Evolutionary conservation across 805 yeast species (phyloP), one percentile per base, ranked within the genome.

Genomic region (Candida khao-thaluensis): DNA sequence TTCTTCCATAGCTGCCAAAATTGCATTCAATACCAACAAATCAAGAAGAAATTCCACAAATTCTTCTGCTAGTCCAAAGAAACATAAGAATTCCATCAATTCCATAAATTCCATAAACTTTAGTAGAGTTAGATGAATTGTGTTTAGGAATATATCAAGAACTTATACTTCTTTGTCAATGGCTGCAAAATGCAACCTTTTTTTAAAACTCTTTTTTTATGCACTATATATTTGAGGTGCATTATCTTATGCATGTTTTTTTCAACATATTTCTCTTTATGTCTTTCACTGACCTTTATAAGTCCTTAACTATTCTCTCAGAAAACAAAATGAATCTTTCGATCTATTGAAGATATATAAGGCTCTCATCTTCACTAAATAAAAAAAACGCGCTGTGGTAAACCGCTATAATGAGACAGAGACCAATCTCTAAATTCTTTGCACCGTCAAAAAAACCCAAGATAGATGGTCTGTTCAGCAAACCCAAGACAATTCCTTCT

Each of bases 1-100:
- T 3, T 52, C 56, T 2, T 53, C 64, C 3, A 50, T 57, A 12
- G 62, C 62, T n/a, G 59, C 59, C 6, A 54, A 53, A 41, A 36
- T 52, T 5, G 62, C 61, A 12, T 54, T 53, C 41, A 51, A 44
- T 38, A 50, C 55, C 38, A 35, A 52, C 2, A 54, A 61, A 4
- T 40, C 53, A 3, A 26, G 46, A 7, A 25, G 40, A 28, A 26
- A 42, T 33, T 17, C 31, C 21, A 30, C 44, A 24, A 35, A 17
- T 30, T 35, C 31, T 36, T 25, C 39, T 3, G 23, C 22, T 7
- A 42, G 47, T 22, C 47, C 50, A 8, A 23, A 36, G 35, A 46
- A 41, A 21, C 45, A 41, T 28, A 47, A 47, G 25, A 42, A 40
- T 20, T 42, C 48, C 6, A 42, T 43, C 17, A 44, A 34, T 23